Base-by-base conservation (phyloP, 2,329 filamentous ascomycete genomes). In the Xylaria arbuscula region DNA sequence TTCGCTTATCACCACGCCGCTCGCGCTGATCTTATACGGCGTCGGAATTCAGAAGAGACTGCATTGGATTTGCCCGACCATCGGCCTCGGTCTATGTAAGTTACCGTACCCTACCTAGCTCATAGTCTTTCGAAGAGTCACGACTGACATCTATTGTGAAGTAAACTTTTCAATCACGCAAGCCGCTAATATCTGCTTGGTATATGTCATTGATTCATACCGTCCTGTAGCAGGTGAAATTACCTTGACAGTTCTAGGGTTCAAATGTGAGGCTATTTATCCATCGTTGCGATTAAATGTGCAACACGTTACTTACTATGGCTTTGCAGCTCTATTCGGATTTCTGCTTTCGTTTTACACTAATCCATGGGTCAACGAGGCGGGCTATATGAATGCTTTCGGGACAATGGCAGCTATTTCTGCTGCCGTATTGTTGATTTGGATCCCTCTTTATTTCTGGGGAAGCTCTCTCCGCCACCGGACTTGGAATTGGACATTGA, bases 271-370 rank as follows among this genome's bases (percentile, higher is more conserved):
- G 83, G 73, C 32, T 57, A 17, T 15, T 22, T 22, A 19, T 19
- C 22, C 10, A 5, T 11, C 17, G n/a, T n/a, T 19, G 34, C 32
- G 7, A n/a, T 13, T n/a, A 15, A 19, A n/a, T 9, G 2, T 1
- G 58, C 22, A 42, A 34, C 8, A 63, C 22, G 40, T 42, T n/a
- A 45, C 67, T 69, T 9, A 62, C 56, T 54, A 15, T 28, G 2
- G 5, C 0, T 50, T 5, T 10, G 24, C 66, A 85, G 83, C 85
- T 17, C 75, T 83, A 8, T 88, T 89, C 72, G 87, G 86, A 4
- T 89, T 89, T 74, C 78, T 89, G 0, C 79, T 89, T 1, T 86
- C 84, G 0, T 89, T 89, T 73, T 89, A 89, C 74, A 88, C 86
- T 1, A 89, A 89, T 72, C 82, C 85, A 0, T 89, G 87, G 87